Evolutionary conservation across 805 yeast genomes (phyloP), one percentile per base, ranked within the genome.

Genomic region (Yarrowia sp.): DNA sequence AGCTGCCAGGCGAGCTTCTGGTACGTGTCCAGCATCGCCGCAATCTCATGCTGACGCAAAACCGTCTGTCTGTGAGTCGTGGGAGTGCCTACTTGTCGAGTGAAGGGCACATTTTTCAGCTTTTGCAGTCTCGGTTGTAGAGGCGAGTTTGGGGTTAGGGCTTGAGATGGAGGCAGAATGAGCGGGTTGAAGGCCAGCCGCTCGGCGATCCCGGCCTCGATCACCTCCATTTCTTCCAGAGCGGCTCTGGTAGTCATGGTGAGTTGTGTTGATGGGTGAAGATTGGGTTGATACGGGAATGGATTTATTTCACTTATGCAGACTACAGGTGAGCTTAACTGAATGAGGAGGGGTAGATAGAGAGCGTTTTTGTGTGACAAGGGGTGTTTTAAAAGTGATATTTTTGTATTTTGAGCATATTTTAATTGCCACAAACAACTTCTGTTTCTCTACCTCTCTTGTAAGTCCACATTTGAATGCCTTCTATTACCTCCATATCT

Each of bases 31-130:
- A 84, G 72, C 66, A 92, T 84, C 50, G 75, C 71, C 19, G 79
- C 79, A 9, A 90, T 81, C 75, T 92, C 97, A 76, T 88, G 91
- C 73, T 88, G 87, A 72, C 89, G 93, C 22, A 85, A 70, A 0
- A 86, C 71, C 0, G 87, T 79, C 69, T 88, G 88, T 70, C 85
- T 82, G 16, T 0, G 87, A 79, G 71, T 86, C 78, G 67, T 82
- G 81, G 68, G 78, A 78, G 59, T 61, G 42, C 75, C 77, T 5
- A 72, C 76, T 56, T 78, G 74, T 22, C 80, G 43, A 8, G 67
- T 48, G 36, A 48, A 32, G 5, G 67, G 67, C 45, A 49, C 67
- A 14, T 22, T 38, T 38, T 48, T 63, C 40, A 63, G 56, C 48
- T 63, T 63, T 22, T 63, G 67, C 8, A 63, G 56, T 38, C 67